Percentiles rank a stretch among this genome's conserved stretches.
Conservation (phyloP, 495 filamentous ascomycete genomes). For the Tuber borchii region DNA sequence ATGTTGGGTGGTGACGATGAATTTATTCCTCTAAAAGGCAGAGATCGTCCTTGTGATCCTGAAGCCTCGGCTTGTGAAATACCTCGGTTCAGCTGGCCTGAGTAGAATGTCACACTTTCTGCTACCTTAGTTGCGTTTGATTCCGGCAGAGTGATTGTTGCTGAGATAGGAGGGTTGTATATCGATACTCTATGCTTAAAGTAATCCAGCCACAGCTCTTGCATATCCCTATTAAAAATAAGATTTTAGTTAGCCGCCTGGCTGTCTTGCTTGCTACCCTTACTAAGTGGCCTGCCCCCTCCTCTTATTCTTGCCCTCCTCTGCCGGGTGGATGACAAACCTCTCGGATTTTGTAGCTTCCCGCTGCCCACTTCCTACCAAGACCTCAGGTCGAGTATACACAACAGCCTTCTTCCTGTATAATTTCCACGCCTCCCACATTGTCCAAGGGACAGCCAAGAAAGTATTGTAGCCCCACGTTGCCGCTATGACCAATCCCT, state of each 20-base stretch:
- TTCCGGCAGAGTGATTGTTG: conserved; percentile 37
- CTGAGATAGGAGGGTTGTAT: conserved; percentile 26
- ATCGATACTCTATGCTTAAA: conserved; percentile 29
- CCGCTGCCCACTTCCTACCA: conserved; percentile 33
- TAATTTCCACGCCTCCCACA: conserved; percentile 41
- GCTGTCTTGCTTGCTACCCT: background rate
- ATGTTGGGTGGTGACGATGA: background rate
- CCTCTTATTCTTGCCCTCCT: background rate
- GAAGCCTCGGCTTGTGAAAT: conserved; percentile 6
- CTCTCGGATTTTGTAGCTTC: conserved; percentile 37
- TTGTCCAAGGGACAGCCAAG: conserved; percentile 38
- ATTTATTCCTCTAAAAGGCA: background rate
- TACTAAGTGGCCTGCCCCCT: background rate
- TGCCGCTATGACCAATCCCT: conserved; percentile 30
- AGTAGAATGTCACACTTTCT: conserved; percentile 31
- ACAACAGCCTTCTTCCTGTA: conserved; percentile 38
- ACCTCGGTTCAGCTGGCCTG: background rate
- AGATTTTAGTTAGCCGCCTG: background rate
- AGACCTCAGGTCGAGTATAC: conserved; percentile 38
- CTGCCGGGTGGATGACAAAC: conserved; percentile 13
- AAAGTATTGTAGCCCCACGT: conserved; percentile 41
- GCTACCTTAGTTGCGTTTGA: conserved; percentile 31
- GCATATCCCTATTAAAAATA: conserved; percentile 29
- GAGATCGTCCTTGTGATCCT: conserved; percentile 9
- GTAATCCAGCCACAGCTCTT: conserved; percentile 36